These are phyloP conservation scores for Flaveria sonorensis DNA, from an alignment of 129 eudicot genomes.

Conservation along the genomic window DNA sequence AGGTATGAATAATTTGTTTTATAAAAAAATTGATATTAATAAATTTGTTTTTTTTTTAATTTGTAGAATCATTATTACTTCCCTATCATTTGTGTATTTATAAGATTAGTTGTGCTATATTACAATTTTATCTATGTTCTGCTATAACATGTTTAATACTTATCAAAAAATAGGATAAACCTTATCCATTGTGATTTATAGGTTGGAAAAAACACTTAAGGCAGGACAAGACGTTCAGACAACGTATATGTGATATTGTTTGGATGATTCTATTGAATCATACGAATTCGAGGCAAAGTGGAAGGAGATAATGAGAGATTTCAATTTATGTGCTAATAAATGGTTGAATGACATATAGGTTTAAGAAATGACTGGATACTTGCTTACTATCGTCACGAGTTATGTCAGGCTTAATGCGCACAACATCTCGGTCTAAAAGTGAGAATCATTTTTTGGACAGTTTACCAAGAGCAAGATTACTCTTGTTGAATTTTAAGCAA, in stretches of 20 bases:
- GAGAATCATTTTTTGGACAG: not conserved
- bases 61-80: too few relatives aligned
- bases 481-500: not conserved
- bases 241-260: not conserved
- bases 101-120: too few relatives aligned
- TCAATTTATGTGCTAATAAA: not conserved
- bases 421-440: not conserved
- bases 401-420: not conserved
- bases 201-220: too few relatives aligned
- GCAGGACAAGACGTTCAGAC: not conserved
- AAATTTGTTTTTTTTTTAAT: too few relatives aligned
- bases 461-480: not conserved
- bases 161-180: too few relatives aligned
- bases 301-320: not conserved
- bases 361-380: not conserved
- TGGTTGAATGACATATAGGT: not conserved
- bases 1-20: too few relatives aligned
- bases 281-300: not conserved
- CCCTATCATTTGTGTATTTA: too few relatives aligned
- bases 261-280: not conserved
- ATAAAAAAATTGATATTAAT: too few relatives aligned
- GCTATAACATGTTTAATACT: too few relatives aligned
- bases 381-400: not conserved
- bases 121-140: too few relatives aligned
- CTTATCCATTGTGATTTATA: too few relatives aligned